Percentiles rank a stretch among this genome's conserved stretches.
Evolutionary conservation across 495 filamentous ascomycete genomes (phyloP).

Genomic region (Trichoderma orchidacearum): DNA sequence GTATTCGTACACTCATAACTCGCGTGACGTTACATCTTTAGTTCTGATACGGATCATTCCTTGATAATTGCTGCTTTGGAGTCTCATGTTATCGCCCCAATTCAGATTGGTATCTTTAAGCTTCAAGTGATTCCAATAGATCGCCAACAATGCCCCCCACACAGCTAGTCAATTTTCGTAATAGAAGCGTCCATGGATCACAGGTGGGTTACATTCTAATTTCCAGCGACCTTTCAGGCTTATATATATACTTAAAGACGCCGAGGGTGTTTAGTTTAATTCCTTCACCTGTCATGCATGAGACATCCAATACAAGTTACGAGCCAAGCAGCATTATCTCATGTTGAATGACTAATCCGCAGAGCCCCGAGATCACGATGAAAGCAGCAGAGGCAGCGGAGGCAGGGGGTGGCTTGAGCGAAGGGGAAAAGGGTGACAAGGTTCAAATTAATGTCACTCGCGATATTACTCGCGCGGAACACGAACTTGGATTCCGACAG

Average conservation of each 20-base stretch:
- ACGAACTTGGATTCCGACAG: constrained; percentile 22
- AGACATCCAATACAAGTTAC: background rate
- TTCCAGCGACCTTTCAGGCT: background rate
- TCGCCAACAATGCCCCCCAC: background rate
- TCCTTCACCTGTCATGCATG: background rate
- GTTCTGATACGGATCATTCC: background rate
- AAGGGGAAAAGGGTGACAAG: background rate
- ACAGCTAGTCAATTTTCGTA: background rate
- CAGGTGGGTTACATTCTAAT: background rate
- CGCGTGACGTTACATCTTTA: background rate
- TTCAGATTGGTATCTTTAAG: background rate
- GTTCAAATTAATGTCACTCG: background rate
- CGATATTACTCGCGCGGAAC: constrained; percentile 12
- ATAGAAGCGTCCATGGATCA: background rate
- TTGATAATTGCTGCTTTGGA: background rate
- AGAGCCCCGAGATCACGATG: background rate
- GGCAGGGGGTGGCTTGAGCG: background rate
- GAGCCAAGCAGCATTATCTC: too few relatives aligned
- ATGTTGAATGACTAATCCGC: background rate
- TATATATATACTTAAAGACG: background rate
- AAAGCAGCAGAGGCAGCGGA: background rate
- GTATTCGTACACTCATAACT: background rate
- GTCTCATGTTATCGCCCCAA: background rate
- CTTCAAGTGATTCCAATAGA: background rate
- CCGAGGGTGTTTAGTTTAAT: background rate